These are phyloP conservation scores for Oryza rufipogon DNA, from an alignment of 176 grass and related monocot species.

Conservation along the genomic window DNA sequence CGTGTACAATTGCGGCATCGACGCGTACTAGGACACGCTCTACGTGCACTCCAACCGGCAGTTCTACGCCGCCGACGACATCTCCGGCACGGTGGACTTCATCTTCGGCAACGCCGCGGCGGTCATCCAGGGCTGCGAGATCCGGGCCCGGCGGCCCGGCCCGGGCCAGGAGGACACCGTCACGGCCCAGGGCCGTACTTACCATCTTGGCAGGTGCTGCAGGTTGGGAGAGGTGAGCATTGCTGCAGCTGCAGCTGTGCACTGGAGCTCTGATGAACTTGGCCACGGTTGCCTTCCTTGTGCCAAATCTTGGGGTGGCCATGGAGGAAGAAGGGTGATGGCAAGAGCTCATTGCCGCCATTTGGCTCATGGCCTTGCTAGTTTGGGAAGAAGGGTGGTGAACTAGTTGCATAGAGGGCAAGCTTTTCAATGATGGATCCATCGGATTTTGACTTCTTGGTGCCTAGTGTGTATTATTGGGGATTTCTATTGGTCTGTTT, in stretches of 20 bases:
- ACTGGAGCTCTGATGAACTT: slow-evolving; percentile 7
- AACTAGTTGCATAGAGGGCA: background rate
- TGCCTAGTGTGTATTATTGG: background rate
- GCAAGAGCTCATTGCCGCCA: background rate
- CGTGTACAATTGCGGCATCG: slow-evolving; percentile 66
- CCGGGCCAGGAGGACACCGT: slow-evolving; percentile 43
- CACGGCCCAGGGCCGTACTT: slow-evolving; percentile 63
- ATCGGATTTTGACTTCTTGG: slow-evolving; percentile 5
- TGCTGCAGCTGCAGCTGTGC: slow-evolving; percentile 5
- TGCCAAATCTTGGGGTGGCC: background rate
- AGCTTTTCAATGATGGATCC: background rate
- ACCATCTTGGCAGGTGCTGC: slow-evolving; percentile 19
- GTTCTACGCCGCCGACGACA: slow-evolving; percentile 50
- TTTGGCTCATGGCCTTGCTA: slow-evolving; percentile 5
- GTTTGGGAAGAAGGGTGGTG: background rate
- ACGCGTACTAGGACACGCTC: slow-evolving; percentile 79
- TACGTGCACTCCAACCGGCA: slow-evolving; percentile 75
- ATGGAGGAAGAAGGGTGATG: background rate
- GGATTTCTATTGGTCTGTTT: background rate
- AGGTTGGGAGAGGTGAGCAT: background rate
- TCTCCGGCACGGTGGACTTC: slow-evolving; percentile 78
- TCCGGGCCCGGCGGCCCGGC: slow-evolving; percentile 47
- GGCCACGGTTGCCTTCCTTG: background rate
- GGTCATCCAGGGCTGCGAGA: slow-evolving; percentile 61
- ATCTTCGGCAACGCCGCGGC: slow-evolving; percentile 78